Evolutionary conservation across 495 filamentous ascomycete species (phyloP).

Genomic region (Umbilicaria muhlenbergii): DNA sequence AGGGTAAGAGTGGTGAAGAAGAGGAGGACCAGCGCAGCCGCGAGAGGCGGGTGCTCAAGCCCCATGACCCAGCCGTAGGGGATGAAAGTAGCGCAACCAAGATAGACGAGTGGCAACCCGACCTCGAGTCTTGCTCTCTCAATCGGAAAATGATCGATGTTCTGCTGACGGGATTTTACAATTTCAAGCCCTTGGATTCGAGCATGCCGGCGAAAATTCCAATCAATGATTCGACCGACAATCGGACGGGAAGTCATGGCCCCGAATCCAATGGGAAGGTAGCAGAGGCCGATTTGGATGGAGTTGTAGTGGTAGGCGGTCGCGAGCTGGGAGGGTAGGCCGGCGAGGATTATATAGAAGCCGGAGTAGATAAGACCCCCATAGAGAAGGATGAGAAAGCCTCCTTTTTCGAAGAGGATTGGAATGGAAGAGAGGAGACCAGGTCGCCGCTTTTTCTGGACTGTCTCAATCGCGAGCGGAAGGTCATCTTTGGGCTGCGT

Average conservation of each 20-base stretch:
- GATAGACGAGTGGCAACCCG: constrained; percentile 19
- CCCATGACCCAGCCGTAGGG: constrained; percentile 33
- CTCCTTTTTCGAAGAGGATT: constrained; percentile 27
- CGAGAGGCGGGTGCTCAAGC: constrained; percentile 16
- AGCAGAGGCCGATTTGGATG: constrained; percentile 30
- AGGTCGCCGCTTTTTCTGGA: constrained; percentile 11
- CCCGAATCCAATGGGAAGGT: constrained; percentile 30
- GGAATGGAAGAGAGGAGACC: constrained; percentile 16
- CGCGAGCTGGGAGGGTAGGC: constrained; percentile 19
- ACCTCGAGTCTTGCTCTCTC: constrained; percentile 26
- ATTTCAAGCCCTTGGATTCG: constrained; percentile 19
- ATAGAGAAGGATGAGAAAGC: constrained; percentile 25
- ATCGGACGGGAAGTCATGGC: constrained; percentile 19
- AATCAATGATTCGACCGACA: constrained; percentile 27
- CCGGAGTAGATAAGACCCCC: constrained; percentile 22
- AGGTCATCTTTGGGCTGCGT: not conserved
- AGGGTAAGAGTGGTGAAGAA: constrained; percentile 25
- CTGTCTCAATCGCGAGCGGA: not conserved
- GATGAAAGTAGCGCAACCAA: constrained; percentile 16
- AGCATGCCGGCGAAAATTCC: constrained; percentile 30
- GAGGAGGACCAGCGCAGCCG: constrained; percentile 23
- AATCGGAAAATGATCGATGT: constrained; percentile 28
- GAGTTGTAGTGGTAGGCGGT: constrained; percentile 23
- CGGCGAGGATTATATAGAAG: constrained; percentile 18
- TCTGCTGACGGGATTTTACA: constrained; percentile 21